A percentile compares a stretch with the other conserved stretches of the same genome.
Evolutionary conservation across 2,329 filamentous ascomycete genomes (phyloP).

Genomic region (Aspergillus latus): DNA sequence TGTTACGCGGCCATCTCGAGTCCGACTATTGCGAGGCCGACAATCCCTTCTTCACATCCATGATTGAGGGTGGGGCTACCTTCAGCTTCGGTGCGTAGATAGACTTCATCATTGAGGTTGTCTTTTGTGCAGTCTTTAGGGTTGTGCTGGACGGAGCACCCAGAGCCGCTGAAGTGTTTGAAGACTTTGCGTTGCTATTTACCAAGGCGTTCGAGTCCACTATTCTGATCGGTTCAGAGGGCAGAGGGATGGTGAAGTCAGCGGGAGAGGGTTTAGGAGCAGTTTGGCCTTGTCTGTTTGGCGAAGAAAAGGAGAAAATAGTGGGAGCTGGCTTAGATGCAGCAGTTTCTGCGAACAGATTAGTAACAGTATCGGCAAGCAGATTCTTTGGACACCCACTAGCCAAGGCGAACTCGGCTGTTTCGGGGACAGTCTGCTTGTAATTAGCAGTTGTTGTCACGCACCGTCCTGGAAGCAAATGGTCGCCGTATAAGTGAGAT

Average conservation of each 20-base stretch:
- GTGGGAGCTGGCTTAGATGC: neutral
- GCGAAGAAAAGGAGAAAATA: too few species aligned
- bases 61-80: too few species aligned
- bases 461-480: conserved; percentile 13
- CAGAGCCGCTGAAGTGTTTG: neutral
- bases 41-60: too few species aligned
- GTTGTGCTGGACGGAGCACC: neutral
- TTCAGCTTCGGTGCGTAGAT: conserved; percentile 17
- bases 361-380: neutral
- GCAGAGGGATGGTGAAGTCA: neutral
- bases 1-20: too few species aligned
- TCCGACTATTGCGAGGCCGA: neutral
- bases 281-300: neutral
- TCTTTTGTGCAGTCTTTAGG: neutral
- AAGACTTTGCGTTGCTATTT: neutral
- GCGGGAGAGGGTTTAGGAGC: neutral
- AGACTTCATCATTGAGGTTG: conserved; percentile 15
- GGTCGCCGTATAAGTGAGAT: conserved; percentile 14
- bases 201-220: neutral
- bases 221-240: neutral
- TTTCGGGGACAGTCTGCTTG: neutral
- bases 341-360: neutral
- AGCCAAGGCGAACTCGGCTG: neutral
- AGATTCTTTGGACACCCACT: neutral
- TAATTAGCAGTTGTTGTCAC: neutral